Percentiles rank a stretch among this genome's conserved stretches.
phyloP scores from a whole-genome alignment of 257 asterid genomes.

The Parsonsia alboflavescens region DNA sequence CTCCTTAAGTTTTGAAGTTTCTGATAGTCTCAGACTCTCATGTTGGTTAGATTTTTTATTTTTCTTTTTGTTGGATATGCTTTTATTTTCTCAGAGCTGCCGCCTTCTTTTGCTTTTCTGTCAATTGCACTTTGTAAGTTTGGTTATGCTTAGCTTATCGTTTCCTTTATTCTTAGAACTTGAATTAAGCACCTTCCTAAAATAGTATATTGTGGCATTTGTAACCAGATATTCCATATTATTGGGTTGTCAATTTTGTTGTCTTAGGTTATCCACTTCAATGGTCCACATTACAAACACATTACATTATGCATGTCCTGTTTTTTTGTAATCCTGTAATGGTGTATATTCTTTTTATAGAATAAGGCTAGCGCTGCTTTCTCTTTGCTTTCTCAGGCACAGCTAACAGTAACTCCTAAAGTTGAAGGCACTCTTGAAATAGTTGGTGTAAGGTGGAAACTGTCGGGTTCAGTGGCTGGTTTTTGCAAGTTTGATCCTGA shows the following conservation, averaged over 20 bases:
- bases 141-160: not conserved
- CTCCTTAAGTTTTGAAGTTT: not conserved
- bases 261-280: too few species aligned
- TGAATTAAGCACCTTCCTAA: not conserved
- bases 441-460: conserved; percentile 96
- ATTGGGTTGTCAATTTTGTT: not conserved
- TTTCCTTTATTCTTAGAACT: not conserved
- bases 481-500: conserved; percentile 64
- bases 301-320: not conserved
- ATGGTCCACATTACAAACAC: not conserved
- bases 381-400: conserved; percentile 54
- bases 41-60: not conserved
- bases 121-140: not conserved
- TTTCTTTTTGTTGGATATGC: not conserved
- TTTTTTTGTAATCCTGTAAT: not conserved
- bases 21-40: not conserved
- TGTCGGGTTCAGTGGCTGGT: conserved; percentile 82
- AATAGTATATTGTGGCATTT: not conserved
- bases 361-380: not conserved
- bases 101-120: not conserved
- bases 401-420: conserved; percentile 72
- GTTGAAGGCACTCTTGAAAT: conserved; percentile 74
- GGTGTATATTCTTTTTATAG: not conserved
- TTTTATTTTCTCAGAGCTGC: not conserved
- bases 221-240: not conserved